These are phyloP conservation scores for Starmerella floricola DNA, from an alignment of 805 yeast genomes.

Conservation along the genomic window DNA sequence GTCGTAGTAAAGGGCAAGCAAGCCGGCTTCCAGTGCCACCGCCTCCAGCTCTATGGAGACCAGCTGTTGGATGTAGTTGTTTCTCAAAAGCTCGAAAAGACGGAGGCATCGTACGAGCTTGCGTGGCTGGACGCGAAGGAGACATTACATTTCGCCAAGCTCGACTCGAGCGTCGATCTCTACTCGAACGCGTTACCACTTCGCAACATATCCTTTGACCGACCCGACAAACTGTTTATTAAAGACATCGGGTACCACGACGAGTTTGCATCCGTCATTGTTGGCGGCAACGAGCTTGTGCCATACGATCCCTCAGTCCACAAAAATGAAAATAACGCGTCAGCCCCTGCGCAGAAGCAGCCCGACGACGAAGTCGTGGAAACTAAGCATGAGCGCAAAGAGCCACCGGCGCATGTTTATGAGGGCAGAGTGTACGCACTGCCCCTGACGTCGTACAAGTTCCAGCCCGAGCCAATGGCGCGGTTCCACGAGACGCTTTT, in stretches of 20 bases:
- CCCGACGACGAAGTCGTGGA: background rate
- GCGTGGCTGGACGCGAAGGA: slow-evolving; percentile 12
- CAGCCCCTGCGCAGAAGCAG: too few species aligned
- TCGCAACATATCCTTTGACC: background rate
- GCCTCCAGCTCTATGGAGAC: slow-evolving; percentile 5
- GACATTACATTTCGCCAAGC: slow-evolving; percentile 4
- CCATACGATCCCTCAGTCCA: too few species aligned
- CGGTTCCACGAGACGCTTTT: slow-evolving; percentile 14
- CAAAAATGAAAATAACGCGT: too few species aligned
- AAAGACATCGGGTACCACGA: slow-evolving; percentile 9
- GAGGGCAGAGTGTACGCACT: slow-evolving; percentile 10
- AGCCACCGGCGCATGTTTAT: background rate
- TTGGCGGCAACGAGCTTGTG: slow-evolving; percentile 6
- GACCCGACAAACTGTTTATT: background rate
- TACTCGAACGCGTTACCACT: slow-evolving; percentile 7
- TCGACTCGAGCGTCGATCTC: slow-evolving; percentile 3
- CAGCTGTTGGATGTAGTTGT: slow-evolving; percentile 2
- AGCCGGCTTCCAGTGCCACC: slow-evolving; percentile 10
- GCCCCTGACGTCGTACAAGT: slow-evolving; percentile 4
- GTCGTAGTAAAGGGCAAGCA: slow-evolving; percentile 9
- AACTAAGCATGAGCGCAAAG: background rate
- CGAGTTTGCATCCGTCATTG: slow-evolving; percentile 2
- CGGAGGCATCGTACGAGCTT: slow-evolving; percentile 3
- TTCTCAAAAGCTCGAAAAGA: slow-evolving; percentile 3
- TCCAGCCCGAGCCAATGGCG: background rate